Evolutionary conservation across 148 eudicot genomes (phyloP).

Genomic region (Amaranthus hypochondriacus): DNA sequence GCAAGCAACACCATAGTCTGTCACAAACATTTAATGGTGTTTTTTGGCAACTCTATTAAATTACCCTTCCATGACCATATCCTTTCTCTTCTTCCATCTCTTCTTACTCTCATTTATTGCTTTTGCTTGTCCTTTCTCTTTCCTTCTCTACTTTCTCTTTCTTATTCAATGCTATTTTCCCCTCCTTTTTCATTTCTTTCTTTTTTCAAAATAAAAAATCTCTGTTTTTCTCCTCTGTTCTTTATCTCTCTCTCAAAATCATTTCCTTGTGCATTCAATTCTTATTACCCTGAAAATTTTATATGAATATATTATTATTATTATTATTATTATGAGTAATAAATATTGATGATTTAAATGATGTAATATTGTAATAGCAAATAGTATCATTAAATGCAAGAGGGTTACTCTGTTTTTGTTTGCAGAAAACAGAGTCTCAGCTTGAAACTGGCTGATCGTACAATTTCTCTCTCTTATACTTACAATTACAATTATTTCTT

Average conservation of each 20-base stretch:
- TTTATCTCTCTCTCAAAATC: constrained; percentile 1
- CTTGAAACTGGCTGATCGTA: constrained; percentile 14
- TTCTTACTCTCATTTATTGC: constrained; percentile 21
- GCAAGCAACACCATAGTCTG: constrained; percentile 8
- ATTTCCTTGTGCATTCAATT: constrained; percentile 20
- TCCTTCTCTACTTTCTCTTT: constrained; percentile 8
- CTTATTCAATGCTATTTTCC: constrained; percentile 13
- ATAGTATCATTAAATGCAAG: constrained; percentile 23
- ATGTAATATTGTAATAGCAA: constrained; percentile 4
- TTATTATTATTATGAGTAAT: not conserved
- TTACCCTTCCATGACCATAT: not conserved
- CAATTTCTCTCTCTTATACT: not conserved
- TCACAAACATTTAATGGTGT: constrained; percentile 17
- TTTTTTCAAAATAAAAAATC: not conserved
- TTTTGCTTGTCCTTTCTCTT: not conserved
- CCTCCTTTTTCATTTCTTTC: not conserved
- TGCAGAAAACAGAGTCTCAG: constrained; percentile 22
- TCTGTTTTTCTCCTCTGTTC: not conserved
- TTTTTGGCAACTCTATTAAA: not conserved
- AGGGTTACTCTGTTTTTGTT: constrained; percentile 14
- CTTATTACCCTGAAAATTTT: constrained; percentile 10
- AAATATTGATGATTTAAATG: constrained; percentile 15
- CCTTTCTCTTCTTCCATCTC: not conserved
- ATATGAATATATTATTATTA: not conserved
- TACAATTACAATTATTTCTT: constrained; percentile 17